These are phyloP conservation scores for Cadophora gregata DNA, from an alignment of 2,329 filamentous ascomycete species.

Conservation along the genomic window DNA sequence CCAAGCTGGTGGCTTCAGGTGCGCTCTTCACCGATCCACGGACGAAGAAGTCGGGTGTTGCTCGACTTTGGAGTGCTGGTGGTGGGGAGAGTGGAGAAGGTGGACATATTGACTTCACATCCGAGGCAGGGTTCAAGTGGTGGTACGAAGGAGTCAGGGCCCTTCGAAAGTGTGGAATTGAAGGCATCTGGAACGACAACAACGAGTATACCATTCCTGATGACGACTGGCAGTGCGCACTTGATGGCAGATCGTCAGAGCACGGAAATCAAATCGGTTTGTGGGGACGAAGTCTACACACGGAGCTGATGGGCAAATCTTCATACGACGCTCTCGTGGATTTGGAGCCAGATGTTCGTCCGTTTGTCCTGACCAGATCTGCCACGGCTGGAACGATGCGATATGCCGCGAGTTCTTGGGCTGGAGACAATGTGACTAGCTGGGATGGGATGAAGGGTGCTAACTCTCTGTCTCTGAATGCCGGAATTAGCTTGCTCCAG, in stretches of 20 bases:
- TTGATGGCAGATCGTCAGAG: conserved; percentile 48
- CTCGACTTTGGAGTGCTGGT: conserved; percentile 74
- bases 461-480: conserved; percentile 71
- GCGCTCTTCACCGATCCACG: conserved; percentile 68
- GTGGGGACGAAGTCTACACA: conserved; percentile 73
- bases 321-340: conserved; percentile 71
- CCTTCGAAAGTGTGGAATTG: conserved; percentile 68
- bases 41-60: conserved; percentile 58
- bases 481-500: conserved; percentile 71
- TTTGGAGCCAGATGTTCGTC: conserved; percentile 62
- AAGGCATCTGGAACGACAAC: conserved; percentile 82
- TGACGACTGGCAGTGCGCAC: conserved; percentile 68
- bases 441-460: conserved; percentile 77
- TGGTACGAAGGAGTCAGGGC: conserved; percentile 72
- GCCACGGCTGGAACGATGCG: conserved; percentile 73
- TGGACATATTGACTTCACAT: conserved; percentile 77
- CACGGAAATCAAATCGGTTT: conserved; percentile 61
- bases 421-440: conserved; percentile 75
- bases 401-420: conserved; percentile 76
- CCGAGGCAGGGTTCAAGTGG: conserved; percentile 69
- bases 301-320: conserved; percentile 73
- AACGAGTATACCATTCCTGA: conserved; percentile 74
- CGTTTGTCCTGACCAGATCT: conserved; percentile 73
- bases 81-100: conserved; percentile 73
- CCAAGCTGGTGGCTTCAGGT: conserved; percentile 60